A percentile compares a stretch with the other conserved stretches of the same genome.
Conservation (phyloP, 225 moss, liverwort and hornwort genomes). For the Bryum argenteum region DNA sequence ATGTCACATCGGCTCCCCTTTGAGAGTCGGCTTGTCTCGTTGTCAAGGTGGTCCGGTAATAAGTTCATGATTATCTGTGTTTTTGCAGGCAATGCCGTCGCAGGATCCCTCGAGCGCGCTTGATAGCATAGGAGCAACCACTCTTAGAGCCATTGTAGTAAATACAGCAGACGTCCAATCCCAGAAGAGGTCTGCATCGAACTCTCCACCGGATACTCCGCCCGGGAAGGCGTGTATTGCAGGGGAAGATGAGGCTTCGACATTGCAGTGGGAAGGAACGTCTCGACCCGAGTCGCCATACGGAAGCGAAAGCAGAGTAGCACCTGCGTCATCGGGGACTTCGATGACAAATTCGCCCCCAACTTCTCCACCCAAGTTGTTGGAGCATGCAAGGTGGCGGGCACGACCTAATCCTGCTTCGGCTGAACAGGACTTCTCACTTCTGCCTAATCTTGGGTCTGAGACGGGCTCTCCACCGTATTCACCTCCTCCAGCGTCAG, state of each 20-base stretch:
- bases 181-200: conserved; percentile 36
- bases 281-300: conserved; percentile 29
- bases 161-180: conserved; percentile 16
- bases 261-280: conserved; percentile 32
- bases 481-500: conserved; percentile 53
- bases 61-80: neutral
- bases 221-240: neutral
- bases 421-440: conserved; percentile 41
- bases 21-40: too few species aligned
- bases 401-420: conserved; percentile 33
- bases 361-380: conserved; percentile 46
- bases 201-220: conserved; percentile 28
- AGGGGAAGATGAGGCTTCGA: conserved; percentile 27
- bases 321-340: conserved; percentile 37
- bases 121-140: conserved; percentile 12
- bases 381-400: conserved; percentile 48
- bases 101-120: conserved; percentile 22
- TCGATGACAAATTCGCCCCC: conserved; percentile 43
- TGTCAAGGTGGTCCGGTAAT: neutral
- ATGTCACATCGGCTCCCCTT: too few species aligned
- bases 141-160: conserved; percentile 25
- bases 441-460: conserved; percentile 54
- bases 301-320: conserved; percentile 16
- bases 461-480: conserved; percentile 53
- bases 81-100: conserved; percentile 27